These are phyloP conservation scores for Annulohypoxylon stygium DNA, from an alignment of 495 filamentous ascomycete species.

Conservation along the genomic window DNA sequence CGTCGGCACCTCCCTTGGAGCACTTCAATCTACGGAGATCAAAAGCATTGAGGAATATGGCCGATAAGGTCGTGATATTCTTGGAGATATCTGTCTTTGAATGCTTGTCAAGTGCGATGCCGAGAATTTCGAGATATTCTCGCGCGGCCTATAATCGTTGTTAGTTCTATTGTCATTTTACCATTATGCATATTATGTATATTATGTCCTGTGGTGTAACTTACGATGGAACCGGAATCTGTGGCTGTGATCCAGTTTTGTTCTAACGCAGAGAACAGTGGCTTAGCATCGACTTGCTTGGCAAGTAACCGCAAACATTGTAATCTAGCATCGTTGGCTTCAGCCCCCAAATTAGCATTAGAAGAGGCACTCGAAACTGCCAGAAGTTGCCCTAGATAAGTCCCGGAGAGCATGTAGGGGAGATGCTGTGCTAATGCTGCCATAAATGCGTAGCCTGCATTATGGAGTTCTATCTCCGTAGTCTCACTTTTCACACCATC, in stretches of 20 bases:
- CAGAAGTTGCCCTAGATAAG: slow-evolving; percentile 77
- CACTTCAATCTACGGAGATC: slow-evolving; percentile 73
- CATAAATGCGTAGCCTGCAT: slow-evolving; percentile 83
- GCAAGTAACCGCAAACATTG: slow-evolving; percentile 79
- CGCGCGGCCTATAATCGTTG: slow-evolving; percentile 66
- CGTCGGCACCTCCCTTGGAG: slow-evolving; percentile 54
- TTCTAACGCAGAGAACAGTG: slow-evolving; percentile 74
- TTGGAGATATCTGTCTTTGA: slow-evolving; percentile 79
- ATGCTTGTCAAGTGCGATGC: slow-evolving; percentile 77
- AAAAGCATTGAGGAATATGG: slow-evolving; percentile 76
- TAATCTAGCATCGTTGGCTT: slow-evolving; percentile 71
- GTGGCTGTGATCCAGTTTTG: slow-evolving; percentile 76
- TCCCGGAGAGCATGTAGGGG: slow-evolving; percentile 84
- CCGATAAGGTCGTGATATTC: slow-evolving; percentile 73
- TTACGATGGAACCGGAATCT: slow-evolving; percentile 68
- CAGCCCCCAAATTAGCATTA: slow-evolving; percentile 65
- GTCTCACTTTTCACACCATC: slow-evolving; percentile 67
- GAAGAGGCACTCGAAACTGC: slow-evolving; percentile 76
- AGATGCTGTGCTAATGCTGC: slow-evolving; percentile 81
- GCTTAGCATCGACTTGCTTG: slow-evolving; percentile 76
- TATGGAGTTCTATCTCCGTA: slow-evolving; percentile 74
- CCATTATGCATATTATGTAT: not conserved
- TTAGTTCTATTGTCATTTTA: slow-evolving; percentile 35
- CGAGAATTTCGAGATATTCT: slow-evolving; percentile 75
- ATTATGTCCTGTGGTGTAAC: slow-evolving; percentile 33